A percentile compares a stretch with the other conserved stretches of the same genome.
Evolutionary conservation across 2,329 filamentous ascomycete species (phyloP).

Genomic region (Pseudopithomyces maydicus): DNA sequence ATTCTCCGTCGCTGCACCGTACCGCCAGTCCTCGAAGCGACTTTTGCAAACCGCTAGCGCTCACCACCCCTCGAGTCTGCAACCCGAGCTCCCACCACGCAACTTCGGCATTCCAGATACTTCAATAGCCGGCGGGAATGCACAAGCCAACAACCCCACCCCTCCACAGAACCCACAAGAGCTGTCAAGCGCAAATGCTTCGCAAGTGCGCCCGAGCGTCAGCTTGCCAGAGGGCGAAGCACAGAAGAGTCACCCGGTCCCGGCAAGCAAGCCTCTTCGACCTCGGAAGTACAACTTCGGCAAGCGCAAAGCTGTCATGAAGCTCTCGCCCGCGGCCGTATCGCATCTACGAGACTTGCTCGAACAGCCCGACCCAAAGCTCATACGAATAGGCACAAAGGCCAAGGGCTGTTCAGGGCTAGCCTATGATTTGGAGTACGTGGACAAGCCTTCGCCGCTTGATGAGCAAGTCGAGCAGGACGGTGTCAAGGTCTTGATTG

Average conservation of each 20-base stretch:
- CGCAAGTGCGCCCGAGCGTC: slow-evolving; percentile 43
- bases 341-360: slow-evolving; percentile 77
- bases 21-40: slow-evolving; percentile 42
- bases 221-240: slow-evolving; percentile 67
- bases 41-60: slow-evolving; percentile 68
- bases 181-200: slow-evolving; percentile 19
- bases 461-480: slow-evolving; percentile 96
- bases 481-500: slow-evolving; percentile 92
- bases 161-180: slow-evolving; percentile 47
- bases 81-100: slow-evolving; percentile 61
- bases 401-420: slow-evolving; percentile 94
- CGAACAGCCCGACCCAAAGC: slow-evolving; percentile 84
- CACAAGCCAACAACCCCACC: slow-evolving; percentile 54
- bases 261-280: slow-evolving; percentile 52
- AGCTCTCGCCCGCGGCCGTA: slow-evolving; percentile 78
- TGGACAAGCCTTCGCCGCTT: slow-evolving; percentile 85
- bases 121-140: slow-evolving; percentile 61
- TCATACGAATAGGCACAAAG: slow-evolving; percentile 92
- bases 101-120: slow-evolving; percentile 64
- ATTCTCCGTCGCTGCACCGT: slow-evolving; percentile 49
- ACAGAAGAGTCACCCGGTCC: slow-evolving; percentile 64
- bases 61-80: slow-evolving; percentile 65
- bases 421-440: slow-evolving; percentile 92
- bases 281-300: slow-evolving; percentile 70
- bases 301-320: slow-evolving; percentile 89